Percentiles rank a stretch among this genome's conserved stretches.
These are phyloP conservation scores for Fusarium pilosicola DNA, from an alignment of 2,329 filamentous ascomycete species.

Conservation along the genomic window DNA sequence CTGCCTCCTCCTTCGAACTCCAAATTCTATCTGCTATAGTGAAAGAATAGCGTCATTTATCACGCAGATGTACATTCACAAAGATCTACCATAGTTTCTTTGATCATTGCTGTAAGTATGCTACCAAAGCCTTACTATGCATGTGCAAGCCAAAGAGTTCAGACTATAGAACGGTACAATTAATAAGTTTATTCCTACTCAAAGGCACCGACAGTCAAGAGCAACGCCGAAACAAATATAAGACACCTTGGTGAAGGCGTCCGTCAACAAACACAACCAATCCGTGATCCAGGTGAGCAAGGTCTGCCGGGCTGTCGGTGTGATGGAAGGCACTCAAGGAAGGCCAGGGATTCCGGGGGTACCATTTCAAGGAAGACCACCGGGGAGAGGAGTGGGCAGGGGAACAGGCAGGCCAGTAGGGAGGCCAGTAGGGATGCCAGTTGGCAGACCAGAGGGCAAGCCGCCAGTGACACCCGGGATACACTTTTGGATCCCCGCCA, in stretches of 20 bases:
- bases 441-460: background rate
- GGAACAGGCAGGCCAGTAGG: background rate
- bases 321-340: rapidly evolving
- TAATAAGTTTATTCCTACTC: rapidly evolving
- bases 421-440: background rate
- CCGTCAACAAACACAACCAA: rapidly evolving
- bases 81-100: rapidly evolving
- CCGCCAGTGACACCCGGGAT: background rate
- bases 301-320: rapidly evolving
- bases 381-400: background rate
- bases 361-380: background rate
- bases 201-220: rapidly evolving
- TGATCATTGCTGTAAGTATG: background rate
- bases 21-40: rapidly evolving
- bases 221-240: rapidly evolving
- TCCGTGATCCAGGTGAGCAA: rapidly evolving
- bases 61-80: rapidly evolving
- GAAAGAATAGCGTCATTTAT: no score
- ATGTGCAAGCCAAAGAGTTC: background rate
- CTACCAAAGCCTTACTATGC: rapidly evolving
- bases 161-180: background rate
- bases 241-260: rapidly evolving
- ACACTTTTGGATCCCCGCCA: background rate
- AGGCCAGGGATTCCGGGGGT: background rate
- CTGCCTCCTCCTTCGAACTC: background rate